Evolutionary conservation across 345 rosid species (phyloP), one percentile per base, ranked within the genome.

Genomic region (Arabidopsis arenosa): DNA sequence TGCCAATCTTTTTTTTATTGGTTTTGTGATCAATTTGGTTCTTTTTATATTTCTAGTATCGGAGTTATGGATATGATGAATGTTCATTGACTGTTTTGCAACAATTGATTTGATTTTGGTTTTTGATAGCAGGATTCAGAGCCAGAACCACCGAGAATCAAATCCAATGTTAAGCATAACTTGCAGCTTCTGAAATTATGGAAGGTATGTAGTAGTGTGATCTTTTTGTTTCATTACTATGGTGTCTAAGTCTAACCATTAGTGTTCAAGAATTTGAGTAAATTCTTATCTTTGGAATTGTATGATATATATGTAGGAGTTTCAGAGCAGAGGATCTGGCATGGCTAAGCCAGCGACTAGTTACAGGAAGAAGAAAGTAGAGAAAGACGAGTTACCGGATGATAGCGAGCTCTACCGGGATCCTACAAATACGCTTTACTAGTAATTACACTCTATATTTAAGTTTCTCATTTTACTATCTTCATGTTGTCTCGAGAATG

Each of bases 161-260:
- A 89, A 68, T 87, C 98, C 12, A 94, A 92, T 74, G 86, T 94
- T 73, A 94, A 92, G 87, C 95, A 92, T 85, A 94, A 85, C 78
- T 81, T 94, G 83, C 89, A 90, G 78, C 82, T 88, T 76, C 78
- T 94, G 30, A 90, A 55, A 84, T 57, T 87, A 69, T 90, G 95
- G 97, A 94, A 94, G 95, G 97, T 75, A 44, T 32, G 79, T 73
- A 21, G 5, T 23, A 65, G 2, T 65, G 8, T 67, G 5, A 45
- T 41, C 10, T 48, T 55, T 41, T 41, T 41, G 45, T 41, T 40
- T 40, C 43, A 40, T 28, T 28, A 28, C 32, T 28, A 28, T 4
- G 3, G 32, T 28, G 32, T 28, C 32, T 3, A 28, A 28, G 2
- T 28, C 44, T 40, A 40, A 1, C 13, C 17, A 44, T 44, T 12